These are phyloP conservation scores for Skeletonema marinoi DNA, from an alignment of 108 stramenopile genomes.

Conservation along the genomic window DNA sequence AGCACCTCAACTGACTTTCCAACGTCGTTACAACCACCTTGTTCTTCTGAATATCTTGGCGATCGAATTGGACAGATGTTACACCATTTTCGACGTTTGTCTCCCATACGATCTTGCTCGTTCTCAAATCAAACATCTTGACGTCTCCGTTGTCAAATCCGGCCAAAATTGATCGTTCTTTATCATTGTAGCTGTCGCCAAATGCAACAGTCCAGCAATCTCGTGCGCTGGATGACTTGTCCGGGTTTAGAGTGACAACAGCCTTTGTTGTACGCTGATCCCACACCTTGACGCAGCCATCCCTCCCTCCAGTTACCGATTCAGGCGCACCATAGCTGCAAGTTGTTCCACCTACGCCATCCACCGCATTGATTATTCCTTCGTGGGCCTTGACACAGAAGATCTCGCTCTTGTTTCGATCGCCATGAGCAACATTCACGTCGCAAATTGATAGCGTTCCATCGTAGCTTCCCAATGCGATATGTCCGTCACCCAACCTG, in stretches of 20 bases:
- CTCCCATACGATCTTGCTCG: conserved; percentile 79
- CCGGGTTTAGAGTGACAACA: conserved; percentile 74
- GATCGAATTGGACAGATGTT: conserved; percentile 84
- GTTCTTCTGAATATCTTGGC: conserved; percentile 92
- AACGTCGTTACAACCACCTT: conserved; percentile 86
- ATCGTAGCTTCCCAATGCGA: conserved; percentile 78
- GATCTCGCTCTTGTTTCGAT: conserved; percentile 1
- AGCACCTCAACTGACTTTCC: conserved; percentile 83
- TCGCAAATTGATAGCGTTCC: conserved; percentile 61
- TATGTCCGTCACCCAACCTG: conserved; percentile 61
- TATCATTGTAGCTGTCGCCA: conserved; percentile 81
- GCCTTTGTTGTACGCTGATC: conserved; percentile 74
- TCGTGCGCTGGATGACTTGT: conserved; percentile 60
- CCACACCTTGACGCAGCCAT: conserved; percentile 88
- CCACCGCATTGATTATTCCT: conserved; percentile 78
- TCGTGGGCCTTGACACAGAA: conserved; percentile 70
- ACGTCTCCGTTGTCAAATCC: conserved; percentile 94
- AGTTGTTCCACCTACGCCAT: conserved; percentile 77
- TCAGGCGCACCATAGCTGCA: conserved; percentile 82
- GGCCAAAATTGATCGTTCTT: conserved; percentile 80
- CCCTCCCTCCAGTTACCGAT: conserved; percentile 85
- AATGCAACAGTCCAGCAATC: conserved; percentile 92
- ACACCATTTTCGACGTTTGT: conserved; percentile 87
- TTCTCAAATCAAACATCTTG: conserved; percentile 82
- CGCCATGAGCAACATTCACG: conserved; percentile 18